phyloP scores from a whole-genome alignment of 2,329 filamentous ascomycete species.

The Colletotrichum shisoi region DNA sequence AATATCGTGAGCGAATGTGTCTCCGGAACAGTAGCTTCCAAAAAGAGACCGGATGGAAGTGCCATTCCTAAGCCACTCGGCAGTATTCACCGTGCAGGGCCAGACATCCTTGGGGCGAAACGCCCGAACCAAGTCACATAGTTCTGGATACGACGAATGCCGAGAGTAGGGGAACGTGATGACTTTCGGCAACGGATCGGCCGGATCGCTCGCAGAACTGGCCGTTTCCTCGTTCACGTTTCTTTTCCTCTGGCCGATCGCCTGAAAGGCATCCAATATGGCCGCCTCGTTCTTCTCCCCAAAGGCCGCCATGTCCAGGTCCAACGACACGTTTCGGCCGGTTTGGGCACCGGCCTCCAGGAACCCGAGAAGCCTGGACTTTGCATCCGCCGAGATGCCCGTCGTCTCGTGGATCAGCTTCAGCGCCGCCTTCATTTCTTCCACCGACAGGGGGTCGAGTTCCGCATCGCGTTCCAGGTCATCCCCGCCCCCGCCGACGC shows the following conservation, averaged over 20 bases:
- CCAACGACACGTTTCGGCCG: conserved; percentile 48
- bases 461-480: conserved; percentile 75
- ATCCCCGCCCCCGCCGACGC: conserved; percentile 79
- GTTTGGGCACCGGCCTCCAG: conserved; percentile 38
- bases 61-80: conserved; percentile 66
- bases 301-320: conserved; percentile 45
- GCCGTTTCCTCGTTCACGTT: conserved; percentile 18
- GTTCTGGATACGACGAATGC: conserved; percentile 85
- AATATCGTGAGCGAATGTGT: conserved; percentile 70
- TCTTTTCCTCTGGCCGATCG: conserved; percentile 42
- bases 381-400: conserved; percentile 41
- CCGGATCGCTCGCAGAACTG: background rate
- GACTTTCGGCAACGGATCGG: conserved; percentile 47
- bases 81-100: conserved; percentile 77
- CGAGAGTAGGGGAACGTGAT: conserved; percentile 83
- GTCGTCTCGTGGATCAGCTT: conserved; percentile 44
- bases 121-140: conserved; percentile 71
- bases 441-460: conserved; percentile 65
- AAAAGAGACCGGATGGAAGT: conserved; percentile 75
- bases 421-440: conserved; percentile 61
- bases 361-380: conserved; percentile 32
- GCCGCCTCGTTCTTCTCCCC: conserved; percentile 45
- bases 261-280: conserved; percentile 42
- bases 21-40: conserved; percentile 69
- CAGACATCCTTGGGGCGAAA: conserved; percentile 80